Base-by-base conservation (phyloP, 2,329 filamentous ascomycete species). In the Pyrenophora teres region DNA sequence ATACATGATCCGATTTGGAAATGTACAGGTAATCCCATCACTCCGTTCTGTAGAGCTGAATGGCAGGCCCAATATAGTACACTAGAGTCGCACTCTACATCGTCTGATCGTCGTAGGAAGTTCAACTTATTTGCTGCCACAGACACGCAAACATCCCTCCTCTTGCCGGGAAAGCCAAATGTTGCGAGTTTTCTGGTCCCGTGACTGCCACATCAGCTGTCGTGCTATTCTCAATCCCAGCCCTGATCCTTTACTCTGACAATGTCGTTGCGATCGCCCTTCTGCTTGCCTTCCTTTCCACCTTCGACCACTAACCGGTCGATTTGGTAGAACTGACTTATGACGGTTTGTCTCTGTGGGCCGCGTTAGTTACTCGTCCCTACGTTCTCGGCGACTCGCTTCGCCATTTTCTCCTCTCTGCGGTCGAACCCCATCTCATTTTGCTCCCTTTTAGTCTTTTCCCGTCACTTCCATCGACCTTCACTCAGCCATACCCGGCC, bases 311-410 rank as follows among this genome's bases (percentile, higher is more conserved):
- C 94, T 75, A 99, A 82, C 69, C 86, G 83, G 71, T 97, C 92
- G 57, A 95, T 76, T 77, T 97, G 89, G 78, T 90, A 97, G 77
- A 97, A 97, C 72, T 96, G 90, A 72, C 92, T 95, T 69, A 99
- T 85, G 43, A 94, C 83, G 9, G 93, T 95, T 88, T 97, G 94
- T 72, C 94, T 87, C 94, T 97, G 78, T 65, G 54, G 25, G 27
- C 12, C 44, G n/a, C 10, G 71, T 82, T 56, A 83, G 76, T 30
- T 13, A 12, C 9, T 10, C 12, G 27, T 30, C 12, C 27, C 27
- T 3, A 13, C 27, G 10, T 30, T 30, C 27, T 13, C 27, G 2
- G 10, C 9, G 27, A 7, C 9, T 30, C 27, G 27, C 10, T 30
- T 10, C 12, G 27, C 6, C 6, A 25, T 30, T 9, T 13, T 27